phyloP scores from a whole-genome alignment of 148 eudicot species.

The Rhododendron vialii region DNA sequence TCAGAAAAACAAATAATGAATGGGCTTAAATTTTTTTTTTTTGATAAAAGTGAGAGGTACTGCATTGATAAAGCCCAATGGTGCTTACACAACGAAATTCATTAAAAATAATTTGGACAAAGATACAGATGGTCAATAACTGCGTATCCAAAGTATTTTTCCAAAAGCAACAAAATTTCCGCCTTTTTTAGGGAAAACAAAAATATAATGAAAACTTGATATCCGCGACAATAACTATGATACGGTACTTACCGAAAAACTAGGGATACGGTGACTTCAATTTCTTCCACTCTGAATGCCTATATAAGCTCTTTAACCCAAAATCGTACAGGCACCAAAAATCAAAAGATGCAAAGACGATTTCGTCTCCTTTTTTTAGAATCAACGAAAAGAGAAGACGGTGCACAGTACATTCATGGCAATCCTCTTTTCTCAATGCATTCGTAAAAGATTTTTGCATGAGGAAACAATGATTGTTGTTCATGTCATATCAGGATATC shows the following conservation, averaged over 20 bases:
- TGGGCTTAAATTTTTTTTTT: neutral
- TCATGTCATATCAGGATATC: neutral
- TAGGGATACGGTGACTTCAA: neutral
- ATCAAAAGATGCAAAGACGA: neutral
- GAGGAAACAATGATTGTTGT: neutral
- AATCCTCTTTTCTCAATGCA: too few relatives aligned
- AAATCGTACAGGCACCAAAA: neutral
- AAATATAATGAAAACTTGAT: neutral
- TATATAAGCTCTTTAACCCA: neutral
- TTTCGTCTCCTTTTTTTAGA: too few relatives aligned
- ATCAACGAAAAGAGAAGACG: too few relatives aligned
- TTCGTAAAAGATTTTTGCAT: too few relatives aligned
- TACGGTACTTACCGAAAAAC: too few relatives aligned
- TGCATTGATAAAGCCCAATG: too few relatives aligned
- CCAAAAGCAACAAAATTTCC: neutral
- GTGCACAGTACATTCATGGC: too few relatives aligned
- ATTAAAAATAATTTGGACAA: too few relatives aligned
- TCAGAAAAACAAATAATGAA: neutral
- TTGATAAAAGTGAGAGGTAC: too few relatives aligned
- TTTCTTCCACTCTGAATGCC: neutral
- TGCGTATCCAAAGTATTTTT: neutral
- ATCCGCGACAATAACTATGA: neutral
- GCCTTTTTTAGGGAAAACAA: neutral
- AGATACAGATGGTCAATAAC: neutral
- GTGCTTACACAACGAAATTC: too few relatives aligned